A percentile compares a stretch with the other conserved stretches of the same genome.
Evolutionary conservation across 164 flowering plant genomes (phyloP).

Genomic region (Macadamia tetraphylla): DNA sequence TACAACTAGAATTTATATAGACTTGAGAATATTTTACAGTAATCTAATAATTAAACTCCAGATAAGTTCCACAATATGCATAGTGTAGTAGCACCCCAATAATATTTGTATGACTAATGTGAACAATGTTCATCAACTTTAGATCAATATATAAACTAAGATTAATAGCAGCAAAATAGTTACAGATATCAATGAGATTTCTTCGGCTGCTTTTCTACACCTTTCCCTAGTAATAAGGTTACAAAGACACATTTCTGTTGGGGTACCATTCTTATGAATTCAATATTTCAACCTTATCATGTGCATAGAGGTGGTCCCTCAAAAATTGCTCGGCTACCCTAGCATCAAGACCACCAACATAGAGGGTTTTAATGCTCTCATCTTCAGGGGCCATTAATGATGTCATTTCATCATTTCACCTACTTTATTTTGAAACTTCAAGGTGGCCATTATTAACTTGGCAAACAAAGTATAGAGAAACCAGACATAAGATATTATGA

Average conservation of each 20-base stretch:
- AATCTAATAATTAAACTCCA: too few species aligned
- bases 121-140: too few species aligned
- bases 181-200: slow-evolving; percentile 28
- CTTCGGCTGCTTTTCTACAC: slow-evolving; percentile 77
- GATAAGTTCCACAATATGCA: too few species aligned
- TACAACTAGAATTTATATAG: too few species aligned
- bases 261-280: slow-evolving; percentile 53
- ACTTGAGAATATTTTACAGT: too few species aligned
- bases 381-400: slow-evolving; percentile 65
- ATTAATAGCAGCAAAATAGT: too few species aligned
- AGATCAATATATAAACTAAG: too few species aligned
- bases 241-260: slow-evolving; percentile 67
- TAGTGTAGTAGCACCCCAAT: too few species aligned
- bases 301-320: slow-evolving; percentile 67
- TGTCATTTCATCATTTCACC: slow-evolving; percentile 45
- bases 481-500: too few species aligned
- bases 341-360: slow-evolving; percentile 68
- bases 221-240: slow-evolving; percentile 72
- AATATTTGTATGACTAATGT: too few species aligned
- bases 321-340: slow-evolving; percentile 62
- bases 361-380: slow-evolving; percentile 66
- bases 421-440: slow-evolving; percentile 64
- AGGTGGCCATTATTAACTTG: slow-evolving; percentile 70
- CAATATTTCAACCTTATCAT: slow-evolving; percentile 52
- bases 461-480: slow-evolving; percentile 10